phyloP scores from a whole-genome alignment of 2,329 filamentous ascomycete genomes.

The Aspergillus sp. region DNA sequence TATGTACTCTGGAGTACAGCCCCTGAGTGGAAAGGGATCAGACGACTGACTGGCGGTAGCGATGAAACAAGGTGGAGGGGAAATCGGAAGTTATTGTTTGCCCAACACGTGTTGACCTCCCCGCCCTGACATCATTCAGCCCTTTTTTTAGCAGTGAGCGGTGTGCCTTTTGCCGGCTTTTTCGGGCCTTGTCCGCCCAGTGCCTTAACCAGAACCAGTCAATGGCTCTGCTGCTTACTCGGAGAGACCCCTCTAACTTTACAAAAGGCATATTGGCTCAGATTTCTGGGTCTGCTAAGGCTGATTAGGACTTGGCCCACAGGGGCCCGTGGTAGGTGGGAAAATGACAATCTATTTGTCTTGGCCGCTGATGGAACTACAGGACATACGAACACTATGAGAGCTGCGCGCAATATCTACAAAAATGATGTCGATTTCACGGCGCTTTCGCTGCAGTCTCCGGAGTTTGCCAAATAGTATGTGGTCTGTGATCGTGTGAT shows the following conservation, averaged over 20 bases:
- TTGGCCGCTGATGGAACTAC: not conserved
- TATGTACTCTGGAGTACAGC: not conserved
- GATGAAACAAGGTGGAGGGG: not conserved
- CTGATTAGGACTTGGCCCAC: not conserved
- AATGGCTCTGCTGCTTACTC: no score
- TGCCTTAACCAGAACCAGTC: no score
- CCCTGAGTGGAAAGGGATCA: not conserved
- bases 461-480: slow-evolving; percentile 54
- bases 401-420: slow-evolving; percentile 43
- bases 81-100: not conserved
- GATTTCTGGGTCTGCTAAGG: not conserved
- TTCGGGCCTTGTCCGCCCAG: no score
- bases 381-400: slow-evolving; percentile 18
- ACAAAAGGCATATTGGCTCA: not conserved
- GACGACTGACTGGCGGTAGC: not conserved
- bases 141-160: not conserved
- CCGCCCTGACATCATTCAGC: not conserved
- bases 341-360: not conserved
- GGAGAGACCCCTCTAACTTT: no score
- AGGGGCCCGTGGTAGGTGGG: not conserved
- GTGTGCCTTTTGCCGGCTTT: not conserved
- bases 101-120: not conserved
- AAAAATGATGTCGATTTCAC: slow-evolving; percentile 56
- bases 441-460: slow-evolving; percentile 52
- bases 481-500: slow-evolving; percentile 15